These are phyloP conservation scores for Verticillium longisporum DNA, from an alignment of 2,329 filamentous ascomycete genomes.

Conservation along the genomic window DNA sequence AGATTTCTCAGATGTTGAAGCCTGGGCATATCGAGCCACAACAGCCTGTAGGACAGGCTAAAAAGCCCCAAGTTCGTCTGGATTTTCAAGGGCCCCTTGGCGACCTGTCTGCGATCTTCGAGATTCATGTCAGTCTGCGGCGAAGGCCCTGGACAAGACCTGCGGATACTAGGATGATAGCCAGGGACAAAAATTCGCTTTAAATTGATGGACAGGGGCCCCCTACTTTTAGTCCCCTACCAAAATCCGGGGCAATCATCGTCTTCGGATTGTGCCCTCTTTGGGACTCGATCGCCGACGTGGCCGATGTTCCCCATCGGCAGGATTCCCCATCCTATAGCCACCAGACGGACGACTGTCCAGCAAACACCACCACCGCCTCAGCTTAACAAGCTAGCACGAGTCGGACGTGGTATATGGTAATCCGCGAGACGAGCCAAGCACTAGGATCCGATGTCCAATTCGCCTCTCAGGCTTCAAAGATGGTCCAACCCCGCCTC, in stretches of 20 bases:
- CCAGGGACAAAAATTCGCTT: constrained; percentile 3
- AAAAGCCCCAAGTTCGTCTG: constrained; percentile 4
- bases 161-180: background rate
- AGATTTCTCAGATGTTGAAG: no score
- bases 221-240: constrained; percentile 2
- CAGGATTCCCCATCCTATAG: constrained; percentile 8
- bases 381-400: background rate
- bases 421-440: background rate
- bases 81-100: constrained; percentile 3
- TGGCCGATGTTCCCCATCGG: background rate
- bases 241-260: constrained; percentile 12
- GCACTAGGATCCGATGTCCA: background rate
- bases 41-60: constrained; percentile 6
- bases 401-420: background rate
- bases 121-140: constrained; percentile 10
- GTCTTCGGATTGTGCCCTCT: constrained; percentile 7
- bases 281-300: constrained; percentile 11
- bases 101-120: constrained; percentile 10
- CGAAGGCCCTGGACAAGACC: constrained; percentile 9
- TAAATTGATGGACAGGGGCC: constrained; percentile 3
- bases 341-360: constrained; percentile 1
- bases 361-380: background rate
- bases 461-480: background rate
- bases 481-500: background rate
- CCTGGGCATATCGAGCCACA: no score